Evolutionary conservation across 2,329 filamentous ascomycete species (phyloP), one percentile per base, ranked within the genome.

Genomic region (Aspergillus viridinutans): DNA sequence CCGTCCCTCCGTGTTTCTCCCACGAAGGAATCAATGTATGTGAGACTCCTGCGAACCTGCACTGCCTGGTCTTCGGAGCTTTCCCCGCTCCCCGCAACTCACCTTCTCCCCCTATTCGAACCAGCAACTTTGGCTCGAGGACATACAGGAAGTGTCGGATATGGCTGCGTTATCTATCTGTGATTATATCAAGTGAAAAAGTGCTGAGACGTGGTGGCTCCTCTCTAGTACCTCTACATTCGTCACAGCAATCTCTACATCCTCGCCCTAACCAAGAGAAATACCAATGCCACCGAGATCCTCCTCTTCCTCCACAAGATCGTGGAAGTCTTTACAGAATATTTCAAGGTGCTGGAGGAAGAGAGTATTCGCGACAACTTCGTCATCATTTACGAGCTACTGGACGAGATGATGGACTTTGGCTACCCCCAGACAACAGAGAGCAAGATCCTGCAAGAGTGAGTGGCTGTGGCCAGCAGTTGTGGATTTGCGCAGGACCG

Each of bases 341-440:
- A 99, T 81, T 99, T 99, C 83, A 99, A 99, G 76, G 93, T 95
- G 62, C 83, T 99, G 58, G 94, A 99, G 76, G 94, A 99, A 76
- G 94, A 99, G 78, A 96, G 91, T 68, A 99, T 99, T 74, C 87
- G 94, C 67, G 94, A 99, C 81, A 99, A 99, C 80, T 99, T 99
- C 73, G 94, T 99, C 75, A 87, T 99, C 72, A 99, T 99, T 71
- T 99, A 99, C 81, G 94, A 99, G 78, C 79, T 99, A 60, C 85
- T 99, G 61, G 94, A 99, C 72, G 94, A 99, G 81, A 99, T 99
- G 94, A 99, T 99, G 94, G 94, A 99, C 78, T 99, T 99, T 81
- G 94, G 94, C 62, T 97, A 99, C 75, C 94, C 94, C 5, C 94
- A 99, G 76, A 99, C 94, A 9, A 99, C 94, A 64, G 94, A 99